phyloP scores from a whole-genome alignment of 2,329 filamentous ascomycete species.

The Aureobasidium sp. region DNA sequence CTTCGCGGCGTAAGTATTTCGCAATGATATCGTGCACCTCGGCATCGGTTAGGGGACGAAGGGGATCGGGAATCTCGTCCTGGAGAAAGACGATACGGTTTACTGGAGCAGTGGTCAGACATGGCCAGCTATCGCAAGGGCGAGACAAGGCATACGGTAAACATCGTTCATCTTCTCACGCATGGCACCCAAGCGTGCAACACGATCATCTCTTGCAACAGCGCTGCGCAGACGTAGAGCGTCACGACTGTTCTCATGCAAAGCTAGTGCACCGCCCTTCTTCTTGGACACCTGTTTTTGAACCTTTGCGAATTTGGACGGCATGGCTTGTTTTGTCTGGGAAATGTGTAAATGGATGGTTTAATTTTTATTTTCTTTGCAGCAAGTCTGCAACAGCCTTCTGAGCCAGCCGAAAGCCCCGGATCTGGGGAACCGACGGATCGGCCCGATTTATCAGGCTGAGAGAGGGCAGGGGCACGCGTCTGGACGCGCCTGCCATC shows the following conservation, averaged over 20 bases:
- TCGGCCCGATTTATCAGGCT: not conserved
- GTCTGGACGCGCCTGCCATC: not conserved
- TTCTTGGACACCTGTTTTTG: constrained; percentile 88
- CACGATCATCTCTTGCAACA: constrained; percentile 70
- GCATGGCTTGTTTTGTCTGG: constrained; percentile 51
- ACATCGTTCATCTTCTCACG: constrained; percentile 68
- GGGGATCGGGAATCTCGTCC: constrained; percentile 26
- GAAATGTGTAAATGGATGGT: not conserved
- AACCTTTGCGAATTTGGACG: constrained; percentile 67
- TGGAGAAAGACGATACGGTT: constrained; percentile 66
- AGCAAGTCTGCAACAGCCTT: not conserved
- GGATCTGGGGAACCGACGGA: not conserved
- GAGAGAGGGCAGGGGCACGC: not conserved
- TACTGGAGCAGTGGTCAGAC: constrained; percentile 40
- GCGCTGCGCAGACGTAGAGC: constrained; percentile 74
- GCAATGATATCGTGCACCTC: constrained; percentile 48
- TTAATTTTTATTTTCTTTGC: constrained; percentile 1
- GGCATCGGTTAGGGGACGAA: constrained; percentile 45
- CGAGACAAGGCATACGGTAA: constrained; percentile 46
- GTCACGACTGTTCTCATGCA: constrained; percentile 87
- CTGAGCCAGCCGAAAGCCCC: not conserved
- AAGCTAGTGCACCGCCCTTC: constrained; percentile 61
- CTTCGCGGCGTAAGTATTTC: constrained; percentile 52
- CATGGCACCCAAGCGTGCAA: constrained; percentile 63
- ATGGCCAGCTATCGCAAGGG: not conserved